phyloP scores from a whole-genome alignment of 1,139 yeast genomes.

The Magnusiomyces clavatus region DNA sequence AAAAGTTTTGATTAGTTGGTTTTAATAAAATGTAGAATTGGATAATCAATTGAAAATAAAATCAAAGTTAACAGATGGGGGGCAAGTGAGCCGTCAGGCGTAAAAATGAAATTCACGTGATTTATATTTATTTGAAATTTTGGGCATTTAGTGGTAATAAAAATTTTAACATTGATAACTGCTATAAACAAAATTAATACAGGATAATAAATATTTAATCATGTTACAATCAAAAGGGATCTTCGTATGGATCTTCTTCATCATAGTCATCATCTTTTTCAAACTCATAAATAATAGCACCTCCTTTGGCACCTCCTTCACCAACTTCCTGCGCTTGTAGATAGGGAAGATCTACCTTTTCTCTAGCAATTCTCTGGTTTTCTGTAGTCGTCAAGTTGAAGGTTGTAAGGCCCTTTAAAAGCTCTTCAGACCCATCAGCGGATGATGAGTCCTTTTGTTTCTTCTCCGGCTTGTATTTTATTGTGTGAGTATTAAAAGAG shows the following conservation, averaged over 20 bases:
- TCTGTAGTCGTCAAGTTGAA: constrained; percentile 72
- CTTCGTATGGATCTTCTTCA: constrained; percentile 96
- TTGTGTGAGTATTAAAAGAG: constrained; percentile 44
- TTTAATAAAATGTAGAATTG: too few relatives aligned
- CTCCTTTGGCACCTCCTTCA: constrained; percentile 49
- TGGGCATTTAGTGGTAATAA: too few relatives aligned
- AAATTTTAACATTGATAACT: too few relatives aligned
- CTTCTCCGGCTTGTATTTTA: constrained; percentile 34
- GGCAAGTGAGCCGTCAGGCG: too few relatives aligned
- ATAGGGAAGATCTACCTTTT: constrained; percentile 81
- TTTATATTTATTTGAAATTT: too few relatives aligned
- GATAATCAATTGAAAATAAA: too few relatives aligned
- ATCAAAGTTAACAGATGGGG: too few relatives aligned
- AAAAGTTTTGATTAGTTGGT: too few relatives aligned
- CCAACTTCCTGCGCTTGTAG: constrained; percentile 81
- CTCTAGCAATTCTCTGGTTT: constrained; percentile 69
- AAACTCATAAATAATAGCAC: constrained; percentile 86
- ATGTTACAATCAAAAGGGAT: constrained; percentile 54
- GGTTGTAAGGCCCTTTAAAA: constrained; percentile 71
- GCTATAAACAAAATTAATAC: too few relatives aligned
- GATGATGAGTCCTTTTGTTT: constrained; percentile 33
- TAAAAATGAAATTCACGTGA: too few relatives aligned
- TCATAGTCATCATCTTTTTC: constrained; percentile 84
- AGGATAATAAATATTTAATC: background rate
- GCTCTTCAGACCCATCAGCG: constrained; percentile 22